Evolutionary conservation across 2,329 filamentous ascomycete genomes (phyloP).

Genomic region (Cercospora beticola): DNA sequence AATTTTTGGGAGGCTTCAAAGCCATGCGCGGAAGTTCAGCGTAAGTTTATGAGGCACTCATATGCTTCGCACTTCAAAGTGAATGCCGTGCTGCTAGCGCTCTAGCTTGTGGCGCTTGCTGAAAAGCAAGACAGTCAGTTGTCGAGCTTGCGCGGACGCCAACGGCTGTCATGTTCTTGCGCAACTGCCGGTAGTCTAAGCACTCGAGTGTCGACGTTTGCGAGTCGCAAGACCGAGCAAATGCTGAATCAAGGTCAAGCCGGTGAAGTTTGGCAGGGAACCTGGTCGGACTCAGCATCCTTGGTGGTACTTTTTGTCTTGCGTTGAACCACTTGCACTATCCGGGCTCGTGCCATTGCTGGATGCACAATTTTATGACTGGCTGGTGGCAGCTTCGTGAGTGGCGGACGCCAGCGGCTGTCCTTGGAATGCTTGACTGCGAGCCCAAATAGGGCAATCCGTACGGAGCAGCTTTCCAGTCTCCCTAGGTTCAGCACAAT

Average conservation of each 20-base stretch:
- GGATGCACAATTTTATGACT: background rate
- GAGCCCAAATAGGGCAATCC: slow-evolving; percentile 3
- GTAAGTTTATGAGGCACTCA: background rate
- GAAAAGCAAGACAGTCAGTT: background rate
- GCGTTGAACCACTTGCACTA: background rate
- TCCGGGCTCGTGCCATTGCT: background rate
- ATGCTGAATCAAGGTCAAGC: background rate
- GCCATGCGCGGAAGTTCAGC: background rate
- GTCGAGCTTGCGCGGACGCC: slow-evolving; percentile 9
- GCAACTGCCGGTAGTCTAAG: slow-evolving; percentile 13
- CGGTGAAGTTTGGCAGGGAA: background rate
- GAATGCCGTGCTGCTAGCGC: slow-evolving; percentile 2
- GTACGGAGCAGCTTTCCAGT: background rate
- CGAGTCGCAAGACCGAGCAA: background rate
- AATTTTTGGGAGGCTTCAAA: background rate
- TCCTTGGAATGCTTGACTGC: slow-evolving; percentile 7
- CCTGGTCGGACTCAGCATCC: background rate
- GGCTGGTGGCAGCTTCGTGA: background rate
- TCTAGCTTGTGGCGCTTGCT: background rate
- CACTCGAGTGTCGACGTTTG: slow-evolving; percentile 3
- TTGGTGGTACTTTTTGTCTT: background rate
- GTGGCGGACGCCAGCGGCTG: background rate
- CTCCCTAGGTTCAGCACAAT: background rate
- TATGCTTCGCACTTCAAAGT: slow-evolving; percentile 5
- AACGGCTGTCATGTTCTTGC: slow-evolving; percentile 2